These are phyloP conservation scores for Ophryocystis elektroscirrha DNA, from an alignment of 169 alveolate genomes.

Conservation along the genomic window DNA sequence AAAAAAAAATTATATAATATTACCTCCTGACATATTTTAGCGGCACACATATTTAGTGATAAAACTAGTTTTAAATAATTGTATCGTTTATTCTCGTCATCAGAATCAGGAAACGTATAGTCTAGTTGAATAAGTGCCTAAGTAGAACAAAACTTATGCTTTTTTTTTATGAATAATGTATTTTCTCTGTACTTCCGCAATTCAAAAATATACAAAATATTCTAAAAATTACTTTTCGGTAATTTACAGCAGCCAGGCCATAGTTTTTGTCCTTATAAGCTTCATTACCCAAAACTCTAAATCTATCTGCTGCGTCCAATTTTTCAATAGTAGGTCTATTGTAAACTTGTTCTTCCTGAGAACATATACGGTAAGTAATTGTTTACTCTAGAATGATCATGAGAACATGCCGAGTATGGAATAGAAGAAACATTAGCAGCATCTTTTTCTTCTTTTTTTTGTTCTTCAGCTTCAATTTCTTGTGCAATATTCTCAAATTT, in stretches of 20 bases:
- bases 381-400: neutral
- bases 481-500: no score
- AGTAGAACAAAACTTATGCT: no score
- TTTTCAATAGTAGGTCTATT: conserved; percentile 17
- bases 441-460: no score
- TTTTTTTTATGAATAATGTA: no score
- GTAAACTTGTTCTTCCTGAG: conserved; percentile 13
- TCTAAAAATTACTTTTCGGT: conserved; percentile 3
- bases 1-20: no score
- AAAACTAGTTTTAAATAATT: conserved; percentile 3
- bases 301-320: conserved; percentile 11
- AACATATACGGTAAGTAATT: neutral
- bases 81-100: conserved; percentile 3
- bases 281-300: conserved; percentile 10
- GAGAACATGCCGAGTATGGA: no score
- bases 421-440: no score
- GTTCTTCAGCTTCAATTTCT: no score
- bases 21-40: no score
- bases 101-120: conserved; percentile 12
- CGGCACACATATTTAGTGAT: conserved; percentile 8
- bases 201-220: neutral
- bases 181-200: no score
- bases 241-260: conserved; percentile 15
- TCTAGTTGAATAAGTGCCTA: conserved; percentile 15
- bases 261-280: conserved; percentile 7